Percentiles rank a stretch among this genome's conserved stretches.
Evolutionary conservation across 2,329 filamentous ascomycete genomes (phyloP).

Genomic region (Penicillium corylophilum): DNA sequence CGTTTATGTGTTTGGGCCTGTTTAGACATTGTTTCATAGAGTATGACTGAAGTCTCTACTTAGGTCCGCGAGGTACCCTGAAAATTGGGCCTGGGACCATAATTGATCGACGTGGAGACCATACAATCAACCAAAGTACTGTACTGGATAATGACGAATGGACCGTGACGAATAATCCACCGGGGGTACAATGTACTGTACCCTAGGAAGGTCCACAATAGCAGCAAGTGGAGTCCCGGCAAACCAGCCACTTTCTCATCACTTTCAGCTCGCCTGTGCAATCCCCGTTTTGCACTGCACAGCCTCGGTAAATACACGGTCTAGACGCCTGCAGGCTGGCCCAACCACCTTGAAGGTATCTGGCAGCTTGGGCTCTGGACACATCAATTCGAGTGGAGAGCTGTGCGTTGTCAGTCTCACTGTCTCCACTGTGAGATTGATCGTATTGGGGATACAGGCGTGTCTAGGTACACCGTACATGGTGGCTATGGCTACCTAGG

Average conservation of each 20-base stretch:
- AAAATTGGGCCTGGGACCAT: background rate
- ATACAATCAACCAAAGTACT: no score
- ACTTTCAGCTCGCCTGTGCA: background rate
- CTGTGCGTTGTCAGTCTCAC: conserved; percentile 1
- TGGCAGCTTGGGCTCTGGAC: background rate
- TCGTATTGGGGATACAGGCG: background rate
- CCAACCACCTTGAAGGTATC: background rate
- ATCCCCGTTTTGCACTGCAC: background rate
- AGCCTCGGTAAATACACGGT: conserved; percentile 15
- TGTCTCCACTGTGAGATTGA: background rate
- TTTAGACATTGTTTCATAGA: conserved; percentile 1
- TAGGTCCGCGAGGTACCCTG: no score
- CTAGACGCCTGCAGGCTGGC: conserved; percentile 18
- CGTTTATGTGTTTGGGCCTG: background rate
- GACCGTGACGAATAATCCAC: background rate
- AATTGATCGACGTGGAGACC: background rate
- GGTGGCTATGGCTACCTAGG: background rate
- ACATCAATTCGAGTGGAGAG: background rate
- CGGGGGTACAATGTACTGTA: background rate
- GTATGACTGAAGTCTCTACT: no score
- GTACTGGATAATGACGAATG: background rate
- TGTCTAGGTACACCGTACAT: no score
- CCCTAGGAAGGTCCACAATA: background rate
- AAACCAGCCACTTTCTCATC: background rate
- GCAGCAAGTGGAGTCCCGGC: background rate